Percentiles rank a stretch among this genome's conserved stretches.
Conservation (phyloP, 495 filamentous ascomycete genomes). For the Chaetomidium leptoderma region DNA sequence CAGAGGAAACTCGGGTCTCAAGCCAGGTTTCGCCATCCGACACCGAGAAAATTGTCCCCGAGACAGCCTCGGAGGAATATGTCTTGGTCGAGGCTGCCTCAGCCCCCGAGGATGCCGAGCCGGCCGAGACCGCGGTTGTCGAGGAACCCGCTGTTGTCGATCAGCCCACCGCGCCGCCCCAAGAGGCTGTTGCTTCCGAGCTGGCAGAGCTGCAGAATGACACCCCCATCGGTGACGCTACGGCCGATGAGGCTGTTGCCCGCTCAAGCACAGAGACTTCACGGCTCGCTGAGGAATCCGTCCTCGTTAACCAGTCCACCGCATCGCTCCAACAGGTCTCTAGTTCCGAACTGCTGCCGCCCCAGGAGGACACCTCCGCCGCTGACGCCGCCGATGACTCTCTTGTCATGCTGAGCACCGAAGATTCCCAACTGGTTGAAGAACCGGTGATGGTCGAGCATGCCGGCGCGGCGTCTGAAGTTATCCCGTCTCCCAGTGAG, state of each 20-base stretch:
- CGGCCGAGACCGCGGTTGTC: constrained; percentile 1
- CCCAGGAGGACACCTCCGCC: constrained; percentile 3
- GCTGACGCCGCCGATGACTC: constrained; percentile 1
- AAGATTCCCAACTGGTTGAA: constrained; percentile 4
- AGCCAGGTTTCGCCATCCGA: background rate
- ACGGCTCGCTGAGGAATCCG: constrained; percentile 16
- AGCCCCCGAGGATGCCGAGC: constrained; percentile 10
- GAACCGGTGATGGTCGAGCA: constrained; percentile 10
- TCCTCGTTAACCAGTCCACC: constrained; percentile 17
- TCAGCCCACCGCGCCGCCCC: background rate
- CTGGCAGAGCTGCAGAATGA: background rate
- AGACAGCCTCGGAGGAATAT: constrained; percentile 22
- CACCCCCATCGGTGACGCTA: background rate
- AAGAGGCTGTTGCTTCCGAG: constrained; percentile 9
- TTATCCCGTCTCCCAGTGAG: background rate
- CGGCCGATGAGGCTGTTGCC: background rate
- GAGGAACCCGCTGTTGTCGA: constrained; percentile 12
- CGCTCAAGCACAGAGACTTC: background rate
- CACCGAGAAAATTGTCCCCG: constrained; percentile 1
- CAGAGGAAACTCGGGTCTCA: background rate
- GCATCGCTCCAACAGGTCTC: constrained; percentile 15
- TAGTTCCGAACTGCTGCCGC: constrained; percentile 6
- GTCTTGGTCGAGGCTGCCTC: constrained; percentile 23
- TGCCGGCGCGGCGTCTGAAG: background rate
- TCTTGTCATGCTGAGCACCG: background rate